These are phyloP conservation scores for Pseudopithomyces chartarum DNA, from an alignment of 2,329 filamentous ascomycete species.

Conservation along the genomic window DNA sequence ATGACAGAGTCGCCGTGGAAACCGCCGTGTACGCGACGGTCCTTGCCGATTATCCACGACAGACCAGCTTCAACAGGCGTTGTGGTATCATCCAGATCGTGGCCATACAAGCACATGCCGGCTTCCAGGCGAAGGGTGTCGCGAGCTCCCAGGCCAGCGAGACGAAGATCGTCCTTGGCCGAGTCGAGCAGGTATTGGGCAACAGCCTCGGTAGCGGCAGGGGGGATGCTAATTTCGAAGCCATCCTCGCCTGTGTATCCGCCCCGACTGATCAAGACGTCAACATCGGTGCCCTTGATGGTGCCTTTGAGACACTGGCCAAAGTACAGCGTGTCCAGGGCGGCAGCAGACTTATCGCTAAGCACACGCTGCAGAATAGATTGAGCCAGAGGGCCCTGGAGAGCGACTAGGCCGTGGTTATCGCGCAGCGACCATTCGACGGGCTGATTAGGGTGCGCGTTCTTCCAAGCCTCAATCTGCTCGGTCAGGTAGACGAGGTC, in stretches of 20 bases:
- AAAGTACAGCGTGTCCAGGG: slow-evolving; percentile 72
- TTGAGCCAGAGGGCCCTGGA: slow-evolving; percentile 82
- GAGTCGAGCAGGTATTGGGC: slow-evolving; percentile 71
- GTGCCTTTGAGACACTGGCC: slow-evolving; percentile 72
- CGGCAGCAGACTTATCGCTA: slow-evolving; percentile 50
- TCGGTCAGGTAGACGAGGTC: slow-evolving; percentile 77
- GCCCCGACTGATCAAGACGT: slow-evolving; percentile 78
- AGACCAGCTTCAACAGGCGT: slow-evolving; percentile 71
- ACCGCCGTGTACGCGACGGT: slow-evolving; percentile 69
- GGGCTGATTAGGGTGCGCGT: slow-evolving; percentile 45
- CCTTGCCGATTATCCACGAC: slow-evolving; percentile 83
- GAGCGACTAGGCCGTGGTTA: slow-evolving; percentile 78
- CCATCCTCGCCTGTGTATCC: slow-evolving; percentile 98
- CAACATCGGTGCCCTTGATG: slow-evolving; percentile 61
- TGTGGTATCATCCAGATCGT: slow-evolving; percentile 83
- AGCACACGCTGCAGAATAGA: slow-evolving; percentile 71
- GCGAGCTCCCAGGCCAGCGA: slow-evolving; percentile 87
- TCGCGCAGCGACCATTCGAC: slow-evolving; percentile 73
- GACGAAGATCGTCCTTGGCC: slow-evolving; percentile 68
- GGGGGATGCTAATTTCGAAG: slow-evolving; percentile 90
- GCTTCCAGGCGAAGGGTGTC: slow-evolving; percentile 94
- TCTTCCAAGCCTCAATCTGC: slow-evolving; percentile 63
- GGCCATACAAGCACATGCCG: slow-evolving; percentile 99
- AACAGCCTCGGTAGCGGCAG: slow-evolving; percentile 66
- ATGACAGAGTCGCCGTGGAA: slow-evolving; percentile 87